phyloP scores from a whole-genome alignment of 352 stramenopile genomes.

The Globisporangium perplexum region DNA sequence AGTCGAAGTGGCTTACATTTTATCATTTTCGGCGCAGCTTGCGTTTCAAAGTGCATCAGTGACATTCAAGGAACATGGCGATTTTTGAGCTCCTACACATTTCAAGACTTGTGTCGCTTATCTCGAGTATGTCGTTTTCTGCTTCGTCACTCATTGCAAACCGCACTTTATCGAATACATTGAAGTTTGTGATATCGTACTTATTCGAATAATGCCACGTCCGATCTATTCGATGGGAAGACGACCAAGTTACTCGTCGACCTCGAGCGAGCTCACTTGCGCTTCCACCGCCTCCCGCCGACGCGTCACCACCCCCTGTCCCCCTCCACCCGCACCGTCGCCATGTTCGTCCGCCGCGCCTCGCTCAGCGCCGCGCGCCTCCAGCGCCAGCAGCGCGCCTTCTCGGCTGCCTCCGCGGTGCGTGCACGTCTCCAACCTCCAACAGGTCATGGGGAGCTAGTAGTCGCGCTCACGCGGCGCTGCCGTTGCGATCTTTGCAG shows the following conservation, averaged over 20 bases:
- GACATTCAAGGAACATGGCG: conserved; percentile 15
- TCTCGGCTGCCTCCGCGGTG: conserved; percentile 28
- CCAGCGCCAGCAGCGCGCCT: conserved; percentile 22
- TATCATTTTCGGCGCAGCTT: too few species aligned
- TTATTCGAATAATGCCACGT: too few species aligned
- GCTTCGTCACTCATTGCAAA: conserved; percentile 1
- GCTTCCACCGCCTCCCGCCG: background rate
- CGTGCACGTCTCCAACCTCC: too few species aligned
- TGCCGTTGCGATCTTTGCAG: conserved; percentile 18
- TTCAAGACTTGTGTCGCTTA: background rate
- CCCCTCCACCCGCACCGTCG: background rate
- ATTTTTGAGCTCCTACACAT: background rate
- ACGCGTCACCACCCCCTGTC: background rate
- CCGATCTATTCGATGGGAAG: too few species aligned
- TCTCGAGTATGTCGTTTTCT: background rate
- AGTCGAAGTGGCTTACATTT: too few species aligned
- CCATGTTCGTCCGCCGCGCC: conserved; percentile 11
- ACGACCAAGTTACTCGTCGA: too few species aligned
- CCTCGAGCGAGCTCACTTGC: background rate
- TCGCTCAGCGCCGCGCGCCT: conserved; percentile 13
- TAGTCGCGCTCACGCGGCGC: too few species aligned
- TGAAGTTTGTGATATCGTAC: background rate
- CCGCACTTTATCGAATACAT: background rate
- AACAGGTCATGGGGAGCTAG: too few species aligned
- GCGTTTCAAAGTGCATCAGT: conserved; percentile 4